Evolutionary conservation across 1,284 basidiomycete species (phyloP), one percentile per base, ranked within the genome.

Genomic region (Microstroma glucosiphilum): DNA sequence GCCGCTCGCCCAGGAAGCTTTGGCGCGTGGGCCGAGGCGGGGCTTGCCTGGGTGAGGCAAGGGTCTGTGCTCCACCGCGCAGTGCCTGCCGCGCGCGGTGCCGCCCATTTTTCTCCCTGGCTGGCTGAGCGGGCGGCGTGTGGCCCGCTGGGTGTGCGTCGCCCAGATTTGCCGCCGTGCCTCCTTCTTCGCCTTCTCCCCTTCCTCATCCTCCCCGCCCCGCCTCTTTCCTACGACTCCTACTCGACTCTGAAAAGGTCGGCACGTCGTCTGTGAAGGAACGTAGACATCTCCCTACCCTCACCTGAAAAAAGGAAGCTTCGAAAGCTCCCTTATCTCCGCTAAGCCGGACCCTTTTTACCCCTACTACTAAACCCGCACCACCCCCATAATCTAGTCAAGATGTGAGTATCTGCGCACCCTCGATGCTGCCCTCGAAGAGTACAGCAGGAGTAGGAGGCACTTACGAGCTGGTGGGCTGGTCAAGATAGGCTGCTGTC

Each of bases 341-440:
- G 19, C 51, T 2, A 19, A 19, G 13, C 21, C 51, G 21, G 13
- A 21, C 51, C 8, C 51, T 25, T 21, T 15, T 54, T 26, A 4
- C 13, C 17, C 21, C 12, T 12, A 17, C 43, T 43, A n/a, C 43
- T 21, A 17, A 21, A 17, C 43, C 43, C 43, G 17, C 43, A 48
- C 15, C 15, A n/a, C n/a, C 13, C 19, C 13, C 19, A 4, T 21
- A 54, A 21, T 54, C 23, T 48, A n/a, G 46, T 54, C 51, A 54
- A 54, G 51, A 54, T 54, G 51, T 54, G 51, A 54, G 51, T 54
- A 19, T 54, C 2, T 26, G 51, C 51, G 25, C 17, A 48, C 17
- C 43, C 13, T 48, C 17, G 43, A 48, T 17, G 43, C 17, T 21
- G 43, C 17, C 49, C 21, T 23, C n/a, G 49, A 15, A 8, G 49